phyloP scores from a whole-genome alignment of 208 protist genomes.

The Wallacemonas rigidus region DNA sequence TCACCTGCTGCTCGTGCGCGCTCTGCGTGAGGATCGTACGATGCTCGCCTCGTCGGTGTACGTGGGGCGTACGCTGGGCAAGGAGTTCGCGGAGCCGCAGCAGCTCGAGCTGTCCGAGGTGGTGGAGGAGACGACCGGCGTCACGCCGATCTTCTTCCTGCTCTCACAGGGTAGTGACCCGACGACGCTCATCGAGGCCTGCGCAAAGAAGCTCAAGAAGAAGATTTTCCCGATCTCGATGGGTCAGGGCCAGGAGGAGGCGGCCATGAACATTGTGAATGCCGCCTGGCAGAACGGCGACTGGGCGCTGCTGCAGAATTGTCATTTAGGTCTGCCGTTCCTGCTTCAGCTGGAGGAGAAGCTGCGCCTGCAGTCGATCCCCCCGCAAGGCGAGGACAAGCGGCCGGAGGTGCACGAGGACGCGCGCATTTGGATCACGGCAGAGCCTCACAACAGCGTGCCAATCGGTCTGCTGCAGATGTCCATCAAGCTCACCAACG shows the following conservation, averaged over 20 bases:
- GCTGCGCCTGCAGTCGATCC: slow-evolving; percentile 80
- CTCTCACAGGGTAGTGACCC: slow-evolving; percentile 97
- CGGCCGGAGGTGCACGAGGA: slow-evolving; percentile 89
- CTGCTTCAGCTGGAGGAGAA: slow-evolving; percentile 91
- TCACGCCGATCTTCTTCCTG: slow-evolving; percentile 95
- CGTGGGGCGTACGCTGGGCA: slow-evolving; percentile 91
- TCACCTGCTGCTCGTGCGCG: slow-evolving; percentile 94
- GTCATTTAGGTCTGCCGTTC: slow-evolving; percentile 95
- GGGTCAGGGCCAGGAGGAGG: slow-evolving; percentile 98
- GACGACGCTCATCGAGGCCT: slow-evolving; percentile 93
- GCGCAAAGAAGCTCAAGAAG: slow-evolving; percentile 95
- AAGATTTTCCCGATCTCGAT: slow-evolving; percentile 97
- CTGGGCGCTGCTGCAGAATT: slow-evolving; percentile 98
- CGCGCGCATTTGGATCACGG: slow-evolving; percentile 96
- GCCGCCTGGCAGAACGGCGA: slow-evolving; percentile 85
- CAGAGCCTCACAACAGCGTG: slow-evolving; percentile 94
- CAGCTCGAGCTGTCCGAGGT: slow-evolving; percentile 90
- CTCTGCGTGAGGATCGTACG: slow-evolving; percentile 94
- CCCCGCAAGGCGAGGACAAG: slow-evolving; percentile 67
- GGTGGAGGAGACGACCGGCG: slow-evolving; percentile 86
- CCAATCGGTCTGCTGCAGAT: slow-evolving; percentile 97
- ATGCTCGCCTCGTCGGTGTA: slow-evolving; percentile 95
- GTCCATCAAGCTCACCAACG: slow-evolving; percentile 98
- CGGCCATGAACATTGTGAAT: slow-evolving; percentile 91
- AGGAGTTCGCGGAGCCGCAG: slow-evolving; percentile 91